A percentile compares a stretch with the other conserved stretches of the same genome.
Evolutionary conservation across 768 basidiomycete species (phyloP).

Genomic region (Tephrocybe sp.): DNA sequence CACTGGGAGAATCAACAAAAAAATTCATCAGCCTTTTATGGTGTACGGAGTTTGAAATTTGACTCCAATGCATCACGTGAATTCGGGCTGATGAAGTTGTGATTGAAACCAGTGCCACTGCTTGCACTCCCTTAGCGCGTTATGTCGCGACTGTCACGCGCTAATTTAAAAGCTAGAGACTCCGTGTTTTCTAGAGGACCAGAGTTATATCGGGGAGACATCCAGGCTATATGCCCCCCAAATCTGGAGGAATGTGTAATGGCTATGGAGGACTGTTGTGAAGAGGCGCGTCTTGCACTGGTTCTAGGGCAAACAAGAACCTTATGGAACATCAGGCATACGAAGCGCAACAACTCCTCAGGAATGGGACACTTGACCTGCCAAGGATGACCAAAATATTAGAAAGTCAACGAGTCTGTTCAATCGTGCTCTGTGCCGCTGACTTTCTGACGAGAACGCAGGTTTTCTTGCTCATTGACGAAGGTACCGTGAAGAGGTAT

Average conservation of each 20-base stretch:
- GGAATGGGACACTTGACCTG: conserved; percentile 70
- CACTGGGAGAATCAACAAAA: conserved; percentile 45
- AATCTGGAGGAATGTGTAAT: conserved; percentile 74
- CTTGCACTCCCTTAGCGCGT: background rate
- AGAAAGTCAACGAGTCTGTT: conserved; percentile 61
- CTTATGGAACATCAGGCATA: conserved; percentile 42
- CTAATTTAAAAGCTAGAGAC: conserved; percentile 58
- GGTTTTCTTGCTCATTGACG: conserved; percentile 77
- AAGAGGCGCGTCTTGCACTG: conserved; percentile 50
- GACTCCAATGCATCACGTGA: conserved; percentile 17
- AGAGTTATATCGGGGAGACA: conserved; percentile 64
- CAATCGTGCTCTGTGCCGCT: background rate
- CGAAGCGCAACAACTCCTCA: conserved; percentile 67
- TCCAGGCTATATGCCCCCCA: conserved; percentile 65
- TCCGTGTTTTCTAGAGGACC: conserved; percentile 72
- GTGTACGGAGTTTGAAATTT: conserved; percentile 29
- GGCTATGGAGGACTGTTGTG: conserved; percentile 80
- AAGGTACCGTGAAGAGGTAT: conserved; percentile 70
- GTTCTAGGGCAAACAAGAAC: background rate
- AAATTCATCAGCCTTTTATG: conserved; percentile 25
- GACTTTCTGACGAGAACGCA: conserved; percentile 24
- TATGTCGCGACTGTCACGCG: conserved; percentile 55
- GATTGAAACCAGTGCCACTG: background rate
- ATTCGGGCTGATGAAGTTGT: background rate
- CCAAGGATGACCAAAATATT: conserved; percentile 70